Evolutionary conservation across 1,284 basidiomycete genomes (phyloP).

Genomic region (Boletus nobilissimus): DNA sequence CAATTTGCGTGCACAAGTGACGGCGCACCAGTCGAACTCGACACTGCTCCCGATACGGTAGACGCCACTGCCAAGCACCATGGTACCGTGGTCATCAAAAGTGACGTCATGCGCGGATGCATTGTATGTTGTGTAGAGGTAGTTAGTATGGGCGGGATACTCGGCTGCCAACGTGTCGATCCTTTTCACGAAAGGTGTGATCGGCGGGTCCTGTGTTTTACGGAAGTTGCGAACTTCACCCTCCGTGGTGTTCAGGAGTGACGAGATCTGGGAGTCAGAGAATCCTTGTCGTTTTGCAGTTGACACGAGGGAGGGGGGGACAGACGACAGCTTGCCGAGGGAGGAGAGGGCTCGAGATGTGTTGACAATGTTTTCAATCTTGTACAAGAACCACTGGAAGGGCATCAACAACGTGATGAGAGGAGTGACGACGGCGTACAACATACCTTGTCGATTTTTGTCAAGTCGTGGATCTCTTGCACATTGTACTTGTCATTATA

Average conservation of each 20-base stretch:
- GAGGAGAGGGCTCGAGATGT: constrained; percentile 80
- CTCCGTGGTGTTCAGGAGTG: constrained; percentile 77
- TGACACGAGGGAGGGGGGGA: constrained; percentile 77
- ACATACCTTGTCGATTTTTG: constrained; percentile 93
- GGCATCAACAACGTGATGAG: background rate
- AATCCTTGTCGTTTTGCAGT: constrained; percentile 94
- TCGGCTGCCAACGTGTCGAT: constrained; percentile 99
- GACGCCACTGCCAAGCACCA: constrained; percentile 99
- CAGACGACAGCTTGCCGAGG: constrained; percentile 72
- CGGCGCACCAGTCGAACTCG: constrained; percentile 99
- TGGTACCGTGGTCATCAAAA: constrained; percentile 96
- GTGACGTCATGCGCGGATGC: constrained; percentile 96
- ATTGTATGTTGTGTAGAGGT: constrained; percentile 99
- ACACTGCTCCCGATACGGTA: constrained; percentile 99
- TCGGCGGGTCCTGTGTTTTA: constrained; percentile 75
- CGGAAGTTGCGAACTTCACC: constrained; percentile 84
- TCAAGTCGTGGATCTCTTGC: constrained; percentile 90
- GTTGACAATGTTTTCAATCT: constrained; percentile 96
- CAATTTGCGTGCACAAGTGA: constrained; percentile 94
- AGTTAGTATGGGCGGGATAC: constrained; percentile 99
- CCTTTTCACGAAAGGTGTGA: constrained; percentile 98
- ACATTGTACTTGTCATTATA: constrained; percentile 93
- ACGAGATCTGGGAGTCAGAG: constrained; percentile 92
- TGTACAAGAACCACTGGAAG: constrained; percentile 94
- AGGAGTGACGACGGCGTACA: too few relatives aligned